A percentile compares a stretch with the other conserved stretches of the same genome.
Conservation (phyloP, 305 asterid species). For the Withania somnifera region DNA sequence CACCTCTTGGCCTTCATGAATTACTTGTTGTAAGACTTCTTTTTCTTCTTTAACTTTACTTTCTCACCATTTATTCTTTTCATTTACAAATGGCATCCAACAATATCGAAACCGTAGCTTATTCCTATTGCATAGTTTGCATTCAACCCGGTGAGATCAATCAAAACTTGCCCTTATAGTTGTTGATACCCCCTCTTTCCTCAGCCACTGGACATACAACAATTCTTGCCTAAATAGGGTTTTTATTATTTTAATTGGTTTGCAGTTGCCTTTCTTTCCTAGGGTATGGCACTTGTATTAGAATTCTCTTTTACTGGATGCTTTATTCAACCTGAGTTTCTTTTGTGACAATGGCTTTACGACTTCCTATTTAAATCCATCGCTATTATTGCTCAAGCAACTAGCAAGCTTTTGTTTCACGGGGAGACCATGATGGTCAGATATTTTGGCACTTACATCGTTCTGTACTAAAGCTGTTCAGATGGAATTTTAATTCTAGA, state of each 20-base stretch:
- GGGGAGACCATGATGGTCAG: neutral
- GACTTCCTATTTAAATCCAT: neutral
- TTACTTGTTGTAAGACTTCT: conserved; percentile 55
- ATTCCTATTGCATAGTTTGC: neutral
- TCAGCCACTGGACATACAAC: neutral
- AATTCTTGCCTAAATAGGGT: neutral
- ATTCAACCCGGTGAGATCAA: neutral
- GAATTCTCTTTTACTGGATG: neutral
- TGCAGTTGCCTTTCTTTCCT: neutral
- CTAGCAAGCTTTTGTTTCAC: neutral
- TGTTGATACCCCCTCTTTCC: neutral
- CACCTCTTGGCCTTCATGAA: conserved; percentile 87
- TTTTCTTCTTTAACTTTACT: neutral
- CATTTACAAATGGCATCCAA: neutral
- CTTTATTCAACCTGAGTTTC: neutral
- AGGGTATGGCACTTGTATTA: neutral
- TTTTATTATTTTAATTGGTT: neutral
- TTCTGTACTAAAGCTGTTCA: neutral
- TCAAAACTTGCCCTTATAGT: neutral
- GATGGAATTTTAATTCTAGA: neutral
- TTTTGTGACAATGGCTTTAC: neutral
- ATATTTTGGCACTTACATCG: neutral
- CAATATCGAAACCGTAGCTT: neutral
- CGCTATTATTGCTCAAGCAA: neutral
- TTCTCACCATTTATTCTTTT: neutral